A percentile compares a stretch with the other conserved stretches of the same genome.
These are phyloP conservation scores for Haplosporangium sp. DNA, from an alignment of 371 early-diverging fungal species.

Conservation along the genomic window DNA sequence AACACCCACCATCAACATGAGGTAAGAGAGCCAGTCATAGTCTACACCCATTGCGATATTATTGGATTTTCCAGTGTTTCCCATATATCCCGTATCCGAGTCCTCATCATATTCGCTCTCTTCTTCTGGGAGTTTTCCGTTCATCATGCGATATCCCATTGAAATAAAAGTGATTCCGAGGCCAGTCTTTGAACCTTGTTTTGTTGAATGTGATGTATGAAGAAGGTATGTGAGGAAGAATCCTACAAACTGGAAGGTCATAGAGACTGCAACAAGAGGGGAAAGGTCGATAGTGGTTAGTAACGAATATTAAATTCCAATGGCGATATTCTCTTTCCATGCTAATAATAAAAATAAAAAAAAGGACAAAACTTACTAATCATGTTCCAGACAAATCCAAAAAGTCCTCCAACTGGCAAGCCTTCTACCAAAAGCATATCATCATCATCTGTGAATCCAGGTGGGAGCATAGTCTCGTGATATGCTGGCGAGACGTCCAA, in stretches of 20 bases:
- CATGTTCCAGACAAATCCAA: conserved; percentile 72
- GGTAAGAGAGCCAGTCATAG: conserved; percentile 49
- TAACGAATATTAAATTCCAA: background rate
- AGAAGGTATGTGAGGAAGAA: conserved; percentile 77
- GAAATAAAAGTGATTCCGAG: conserved; percentile 70
- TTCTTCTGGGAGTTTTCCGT: conserved; percentile 27
- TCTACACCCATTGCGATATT: background rate
- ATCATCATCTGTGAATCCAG: conserved; percentile 61
- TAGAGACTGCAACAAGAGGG: conserved; percentile 61
- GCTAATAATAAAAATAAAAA: background rate
- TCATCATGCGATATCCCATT: conserved; percentile 56
- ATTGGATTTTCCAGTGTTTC: conserved; percentile 17
- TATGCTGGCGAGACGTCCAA: conserved; percentile 74
- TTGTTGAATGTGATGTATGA: conserved; percentile 74
- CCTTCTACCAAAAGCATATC: conserved; percentile 74
- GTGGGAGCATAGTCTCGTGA: conserved; percentile 70
- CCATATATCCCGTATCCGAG: conserved; percentile 48
- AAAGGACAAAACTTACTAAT: conserved; percentile 56
- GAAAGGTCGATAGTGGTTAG: conserved; percentile 4
- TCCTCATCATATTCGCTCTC: conserved; percentile 33
- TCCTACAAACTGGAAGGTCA: conserved; percentile 79
- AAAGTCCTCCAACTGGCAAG: conserved; percentile 70
- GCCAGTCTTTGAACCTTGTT: conserved; percentile 71
- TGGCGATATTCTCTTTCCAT: too few relatives aligned
- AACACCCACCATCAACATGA: conserved; percentile 71